Evolutionary conservation across 306 rosid genomes (phyloP), one percentile per base, ranked within the genome.

Genomic region (Acacia confusa): DNA sequence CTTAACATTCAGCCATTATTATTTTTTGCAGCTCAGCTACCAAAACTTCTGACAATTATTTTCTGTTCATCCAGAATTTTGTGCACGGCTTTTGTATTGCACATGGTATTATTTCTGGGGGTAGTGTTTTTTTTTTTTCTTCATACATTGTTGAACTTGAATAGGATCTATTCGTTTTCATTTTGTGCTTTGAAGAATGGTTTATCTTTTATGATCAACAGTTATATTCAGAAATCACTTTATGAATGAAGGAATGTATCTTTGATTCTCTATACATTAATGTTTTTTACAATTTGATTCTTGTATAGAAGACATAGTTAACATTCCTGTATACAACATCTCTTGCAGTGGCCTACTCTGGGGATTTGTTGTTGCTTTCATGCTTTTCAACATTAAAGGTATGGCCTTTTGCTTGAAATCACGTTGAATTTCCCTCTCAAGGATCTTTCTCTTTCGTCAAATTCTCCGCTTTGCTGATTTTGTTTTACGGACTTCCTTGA

Each of bases 301-400:
- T 75, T 65, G 25, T 41, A 14, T 68, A 48, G 72, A 86, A 55
- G 48, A 47, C 48, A 85, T 68, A 72, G 69, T 80, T 84, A 68
- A 85, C 30, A 44, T 75, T 28, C 50, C 60, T 83, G 19, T 80
- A 74, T 80, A 53, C 60, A 43, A 77, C 76, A 86, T 84, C 70
- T 85, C 72, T 80, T 93, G 90, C 91, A 93, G 99, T 36, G 98
- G 91, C 67, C 97, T 82, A 5, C 88, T 95, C 36, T 95, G 99
- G 99, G 99, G 98, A 87, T 95, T 95, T 69, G 99, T 95, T 55
- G 96, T 95, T 52, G 93, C 90, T 65, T 95, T 95, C 91, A 89
- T 95, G 96, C 94, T 95, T 83, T 93, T 95, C 86, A 93, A 95
- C 75, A 84, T 95, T 75, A 94, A 93, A 90, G 99, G 99, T 95